Evolutionary conservation across 768 basidiomycete species (phyloP).

Genomic region (Tricholoma terreum): DNA sequence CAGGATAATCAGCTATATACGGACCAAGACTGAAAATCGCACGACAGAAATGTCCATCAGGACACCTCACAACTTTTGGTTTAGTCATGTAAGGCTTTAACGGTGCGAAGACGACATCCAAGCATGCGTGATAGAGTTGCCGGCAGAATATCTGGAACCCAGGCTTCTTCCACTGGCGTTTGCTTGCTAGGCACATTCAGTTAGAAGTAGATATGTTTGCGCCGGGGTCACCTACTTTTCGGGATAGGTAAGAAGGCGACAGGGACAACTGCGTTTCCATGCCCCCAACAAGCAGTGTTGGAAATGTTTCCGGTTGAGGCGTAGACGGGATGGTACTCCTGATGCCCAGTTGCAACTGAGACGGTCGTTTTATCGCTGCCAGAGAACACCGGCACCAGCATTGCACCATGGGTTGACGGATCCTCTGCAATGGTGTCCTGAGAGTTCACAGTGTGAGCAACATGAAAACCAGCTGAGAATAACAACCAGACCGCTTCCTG

Average conservation of each 20-base stretch:
- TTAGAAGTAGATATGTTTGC: constrained; percentile 4
- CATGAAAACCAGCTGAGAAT: constrained; percentile 7
- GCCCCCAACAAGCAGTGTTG: constrained; percentile 25
- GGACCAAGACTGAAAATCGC: background rate
- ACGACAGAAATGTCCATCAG: background rate
- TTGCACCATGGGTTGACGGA: constrained; percentile 24
- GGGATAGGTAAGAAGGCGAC: constrained; percentile 32
- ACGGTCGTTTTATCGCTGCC: constrained; percentile 43
- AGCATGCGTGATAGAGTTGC: constrained; percentile 14
- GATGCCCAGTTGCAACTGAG: constrained; percentile 31
- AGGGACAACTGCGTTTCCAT: constrained; percentile 25
- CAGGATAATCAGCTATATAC: background rate
- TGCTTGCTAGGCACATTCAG: constrained; percentile 3
- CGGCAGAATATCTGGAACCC: constrained; percentile 19
- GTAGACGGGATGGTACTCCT: constrained; percentile 30
- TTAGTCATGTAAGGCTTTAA: background rate
- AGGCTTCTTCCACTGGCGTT: constrained; percentile 7
- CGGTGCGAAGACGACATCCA: background rate
- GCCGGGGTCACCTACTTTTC: constrained; percentile 23
- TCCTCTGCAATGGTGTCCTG: constrained; percentile 29
- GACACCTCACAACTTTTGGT: background rate
- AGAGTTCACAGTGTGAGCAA: background rate
- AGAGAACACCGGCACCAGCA: constrained; percentile 28
- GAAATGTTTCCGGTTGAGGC: constrained; percentile 25
- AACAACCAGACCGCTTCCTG: constrained; percentile 28